Evolutionary conservation across 768 basidiomycete genomes (phyloP).

Genomic region (Auriscalpium vulgare): DNA sequence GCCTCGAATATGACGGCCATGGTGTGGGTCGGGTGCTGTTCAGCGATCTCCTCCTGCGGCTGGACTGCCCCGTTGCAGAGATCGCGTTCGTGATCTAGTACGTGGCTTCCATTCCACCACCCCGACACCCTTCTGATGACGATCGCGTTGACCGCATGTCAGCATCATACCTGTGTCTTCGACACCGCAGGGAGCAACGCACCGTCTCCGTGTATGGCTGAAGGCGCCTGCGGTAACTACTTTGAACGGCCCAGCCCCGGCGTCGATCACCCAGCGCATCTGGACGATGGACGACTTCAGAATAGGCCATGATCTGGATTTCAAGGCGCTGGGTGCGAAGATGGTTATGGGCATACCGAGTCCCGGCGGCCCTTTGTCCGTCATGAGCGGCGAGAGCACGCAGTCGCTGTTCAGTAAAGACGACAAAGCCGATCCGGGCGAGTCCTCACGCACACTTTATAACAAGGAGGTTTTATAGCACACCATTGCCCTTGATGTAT

Average conservation of each 20-base stretch:
- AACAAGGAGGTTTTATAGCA: slow-evolving; percentile 1
- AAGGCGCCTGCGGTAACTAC: slow-evolving; percentile 33
- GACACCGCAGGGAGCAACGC: slow-evolving; percentile 46
- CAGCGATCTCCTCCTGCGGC: slow-evolving; percentile 40
- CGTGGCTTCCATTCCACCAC: slow-evolving; percentile 15
- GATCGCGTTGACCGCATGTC: not conserved
- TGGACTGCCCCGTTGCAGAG: slow-evolving; percentile 46
- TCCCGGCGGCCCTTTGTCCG: not conserved
- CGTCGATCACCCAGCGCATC: slow-evolving; percentile 49
- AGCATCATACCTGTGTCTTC: slow-evolving; percentile 52
- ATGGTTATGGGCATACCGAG: slow-evolving; percentile 41
- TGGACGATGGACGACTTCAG: slow-evolving; percentile 60
- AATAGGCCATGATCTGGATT: slow-evolving; percentile 48
- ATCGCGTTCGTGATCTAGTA: slow-evolving; percentile 58
- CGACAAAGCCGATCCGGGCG: not conserved
- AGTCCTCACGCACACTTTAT: not conserved
- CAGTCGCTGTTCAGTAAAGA: slow-evolving; percentile 1
- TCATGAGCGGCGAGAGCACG: slow-evolving; percentile 2
- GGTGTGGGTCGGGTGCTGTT: slow-evolving; percentile 51
- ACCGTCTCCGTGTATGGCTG: slow-evolving; percentile 59
- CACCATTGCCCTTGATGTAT: no score
- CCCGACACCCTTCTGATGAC: not conserved
- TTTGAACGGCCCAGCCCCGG: not conserved
- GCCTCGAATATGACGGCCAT: slow-evolving; percentile 57
- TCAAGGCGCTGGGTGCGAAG: slow-evolving; percentile 39